Percentiles rank a stretch among this genome's conserved stretches.
phyloP scores from a whole-genome alignment of 2,329 filamentous ascomycete genomes.

The Ceratocystis papillata region DNA sequence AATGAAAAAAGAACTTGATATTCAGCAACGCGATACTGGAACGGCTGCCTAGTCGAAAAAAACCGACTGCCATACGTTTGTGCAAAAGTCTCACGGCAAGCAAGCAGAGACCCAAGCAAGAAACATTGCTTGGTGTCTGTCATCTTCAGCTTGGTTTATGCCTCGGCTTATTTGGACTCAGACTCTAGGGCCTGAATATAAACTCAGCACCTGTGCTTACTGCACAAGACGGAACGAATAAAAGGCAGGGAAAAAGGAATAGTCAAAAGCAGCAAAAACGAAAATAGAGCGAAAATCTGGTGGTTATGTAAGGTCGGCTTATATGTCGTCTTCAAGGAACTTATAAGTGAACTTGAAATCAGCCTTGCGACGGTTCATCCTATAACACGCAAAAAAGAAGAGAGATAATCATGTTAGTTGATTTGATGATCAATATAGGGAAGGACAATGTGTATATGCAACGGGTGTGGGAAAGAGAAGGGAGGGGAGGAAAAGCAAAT shows the following conservation, averaged over 20 bases:
- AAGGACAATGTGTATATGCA: neutral
- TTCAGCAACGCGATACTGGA: conserved; percentile 7
- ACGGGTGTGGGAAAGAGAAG: neutral
- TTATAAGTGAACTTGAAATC: conserved; percentile 99
- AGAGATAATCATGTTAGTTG: neutral
- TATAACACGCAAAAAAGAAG: conserved; percentile 33
- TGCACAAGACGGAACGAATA: neutral
- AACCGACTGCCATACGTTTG: neutral
- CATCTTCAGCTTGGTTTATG: neutral
- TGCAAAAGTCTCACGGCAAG: neutral
- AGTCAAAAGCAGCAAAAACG: neutral
- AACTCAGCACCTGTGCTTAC: no score
- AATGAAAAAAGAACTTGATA: conserved; percentile 1
- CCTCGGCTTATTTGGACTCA: neutral
- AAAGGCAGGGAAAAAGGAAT: neutral
- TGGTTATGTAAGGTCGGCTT: neutral
- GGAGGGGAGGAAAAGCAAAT: neutral
- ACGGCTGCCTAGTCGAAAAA: conserved; percentile 2
- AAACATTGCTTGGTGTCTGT: neutral
- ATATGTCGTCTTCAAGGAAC: conserved; percentile 89
- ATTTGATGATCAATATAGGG: conserved; percentile 24
- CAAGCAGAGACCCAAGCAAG: neutral
- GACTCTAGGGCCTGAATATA: no score
- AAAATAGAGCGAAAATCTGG: neutral
- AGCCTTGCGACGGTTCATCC: conserved; percentile 97